Conservation (phyloP, 2,329 filamentous ascomycete genomes). For the Fusarium bulbicola region DNA sequence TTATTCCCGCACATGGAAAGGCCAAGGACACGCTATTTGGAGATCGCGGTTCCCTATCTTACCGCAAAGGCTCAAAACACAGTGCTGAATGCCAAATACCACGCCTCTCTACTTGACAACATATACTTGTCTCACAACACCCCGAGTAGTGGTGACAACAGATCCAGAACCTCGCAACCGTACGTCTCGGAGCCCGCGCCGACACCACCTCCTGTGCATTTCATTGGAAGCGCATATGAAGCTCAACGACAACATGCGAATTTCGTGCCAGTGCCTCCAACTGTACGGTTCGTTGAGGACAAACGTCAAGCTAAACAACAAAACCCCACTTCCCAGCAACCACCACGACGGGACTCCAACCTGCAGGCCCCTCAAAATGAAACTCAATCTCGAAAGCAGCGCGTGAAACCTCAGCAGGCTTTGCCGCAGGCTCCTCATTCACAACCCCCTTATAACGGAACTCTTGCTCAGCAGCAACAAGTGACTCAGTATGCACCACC, state of each 20-base stretch:
- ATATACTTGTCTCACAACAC: not conserved
- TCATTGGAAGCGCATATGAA: too few relatives aligned
- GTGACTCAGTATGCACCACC: not conserved
- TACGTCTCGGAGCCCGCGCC: accelerated
- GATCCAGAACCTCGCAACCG: not conserved
- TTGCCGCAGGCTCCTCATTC: not conserved
- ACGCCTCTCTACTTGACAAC: accelerated
- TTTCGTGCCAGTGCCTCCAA: too few relatives aligned
- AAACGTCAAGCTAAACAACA: too few relatives aligned
- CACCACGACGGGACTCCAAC: accelerated
- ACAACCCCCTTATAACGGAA: too few relatives aligned
- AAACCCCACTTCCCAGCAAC: not conserved
- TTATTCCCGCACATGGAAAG: not conserved
- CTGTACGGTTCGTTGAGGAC: too few relatives aligned
- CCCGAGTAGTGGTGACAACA: not conserved
- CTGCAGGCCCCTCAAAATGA: not conserved
- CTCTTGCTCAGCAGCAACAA: too few relatives aligned
- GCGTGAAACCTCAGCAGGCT: not conserved
- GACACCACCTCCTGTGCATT: accelerated
- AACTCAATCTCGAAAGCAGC: not conserved
- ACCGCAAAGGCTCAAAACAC: not conserved
- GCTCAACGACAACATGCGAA: too few relatives aligned
- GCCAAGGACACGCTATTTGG: not conserved
- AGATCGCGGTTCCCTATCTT: not conserved
- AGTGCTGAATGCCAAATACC: accelerated